phyloP scores from a whole-genome alignment of 352 stramenopile genomes.

The Phytophthora fragariaefolia region DNA sequence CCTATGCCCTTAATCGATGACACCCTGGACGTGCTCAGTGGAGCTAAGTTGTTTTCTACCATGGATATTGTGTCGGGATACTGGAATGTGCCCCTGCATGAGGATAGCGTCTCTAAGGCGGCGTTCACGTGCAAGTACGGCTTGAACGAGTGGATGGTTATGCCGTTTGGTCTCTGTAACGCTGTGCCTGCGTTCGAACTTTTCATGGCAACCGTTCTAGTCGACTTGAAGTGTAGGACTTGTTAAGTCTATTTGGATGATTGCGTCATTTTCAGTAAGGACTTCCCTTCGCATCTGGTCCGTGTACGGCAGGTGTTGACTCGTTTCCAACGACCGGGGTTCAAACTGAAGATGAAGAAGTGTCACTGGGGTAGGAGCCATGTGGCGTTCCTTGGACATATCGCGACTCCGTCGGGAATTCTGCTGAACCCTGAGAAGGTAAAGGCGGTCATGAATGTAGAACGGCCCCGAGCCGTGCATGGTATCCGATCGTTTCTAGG shows the following conservation, averaged over 20 bases:
- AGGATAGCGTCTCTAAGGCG: no score
- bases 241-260: constrained; percentile 7
- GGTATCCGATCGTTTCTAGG: no score
- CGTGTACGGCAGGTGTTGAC: neutral
- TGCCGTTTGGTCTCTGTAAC: no score
- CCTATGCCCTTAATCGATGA: constrained; percentile 19
- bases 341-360: constrained; percentile 18
- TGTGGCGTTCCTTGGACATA: no score
- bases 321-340: neutral
- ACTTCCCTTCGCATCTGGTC: constrained; percentile 1
- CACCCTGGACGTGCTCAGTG: constrained; percentile 9
- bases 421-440: no score
- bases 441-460: constrained; percentile 5
- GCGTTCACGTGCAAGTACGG: no score
- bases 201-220: neutral
- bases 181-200: constrained; percentile 6
- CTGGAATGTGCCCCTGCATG: no score
- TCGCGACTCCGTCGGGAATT: no score
- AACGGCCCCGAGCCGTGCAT: neutral
- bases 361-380: no score
- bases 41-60: constrained; percentile 9
- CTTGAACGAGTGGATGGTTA: no score
- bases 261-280: constrained; percentile 9
- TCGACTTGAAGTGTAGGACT: constrained; percentile 1
- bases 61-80: no score